Conservation (phyloP, 257 asterid species). For the Scutellaria minor region DNA sequence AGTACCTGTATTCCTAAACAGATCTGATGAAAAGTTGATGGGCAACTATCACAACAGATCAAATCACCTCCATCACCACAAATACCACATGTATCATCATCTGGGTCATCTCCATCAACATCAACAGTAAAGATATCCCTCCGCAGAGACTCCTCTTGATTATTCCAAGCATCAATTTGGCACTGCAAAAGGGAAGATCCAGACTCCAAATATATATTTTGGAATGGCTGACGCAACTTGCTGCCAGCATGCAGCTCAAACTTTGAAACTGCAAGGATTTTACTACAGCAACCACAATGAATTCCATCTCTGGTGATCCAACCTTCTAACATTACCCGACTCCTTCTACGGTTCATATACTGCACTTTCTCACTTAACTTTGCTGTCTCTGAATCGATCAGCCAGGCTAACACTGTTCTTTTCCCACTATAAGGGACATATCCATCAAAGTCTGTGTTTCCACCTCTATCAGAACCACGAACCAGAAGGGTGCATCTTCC, state of each 20-base stretch:
- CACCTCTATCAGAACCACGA: conserved; percentile 69
- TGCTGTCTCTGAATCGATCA: conserved; percentile 76
- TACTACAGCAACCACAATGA: conserved; percentile 98
- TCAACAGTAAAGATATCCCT: conserved; percentile 61
- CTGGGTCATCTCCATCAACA: conserved; percentile 85
- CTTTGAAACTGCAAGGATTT: conserved; percentile 86
- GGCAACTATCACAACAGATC: conserved; percentile 97
- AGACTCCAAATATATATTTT: conserved; percentile 79
- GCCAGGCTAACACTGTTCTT: conserved; percentile 88
- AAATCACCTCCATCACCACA: conserved; percentile 99
- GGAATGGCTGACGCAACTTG: conserved; percentile 86
- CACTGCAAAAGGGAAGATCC: conserved; percentile 87
- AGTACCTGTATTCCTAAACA: conserved; percentile 86
- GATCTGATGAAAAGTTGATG: conserved; percentile 92
- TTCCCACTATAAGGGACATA: conserved; percentile 79
- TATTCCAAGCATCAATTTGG: conserved; percentile 91
- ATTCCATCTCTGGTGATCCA: conserved; percentile 96
- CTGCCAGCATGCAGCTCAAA: conserved; percentile 99
- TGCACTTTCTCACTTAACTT: conserved; percentile 80
- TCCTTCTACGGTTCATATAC: conserved; percentile 85
- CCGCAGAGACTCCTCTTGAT: conserved; percentile 65
- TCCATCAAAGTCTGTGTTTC: conserved; percentile 67
- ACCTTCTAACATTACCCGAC: conserved; percentile 83
- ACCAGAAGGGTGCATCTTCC: conserved; percentile 87
- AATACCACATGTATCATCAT: conserved; percentile 88